Base-by-base conservation (phyloP, 2,329 filamentous ascomycete genomes). In the Monilinia laxa region DNA sequence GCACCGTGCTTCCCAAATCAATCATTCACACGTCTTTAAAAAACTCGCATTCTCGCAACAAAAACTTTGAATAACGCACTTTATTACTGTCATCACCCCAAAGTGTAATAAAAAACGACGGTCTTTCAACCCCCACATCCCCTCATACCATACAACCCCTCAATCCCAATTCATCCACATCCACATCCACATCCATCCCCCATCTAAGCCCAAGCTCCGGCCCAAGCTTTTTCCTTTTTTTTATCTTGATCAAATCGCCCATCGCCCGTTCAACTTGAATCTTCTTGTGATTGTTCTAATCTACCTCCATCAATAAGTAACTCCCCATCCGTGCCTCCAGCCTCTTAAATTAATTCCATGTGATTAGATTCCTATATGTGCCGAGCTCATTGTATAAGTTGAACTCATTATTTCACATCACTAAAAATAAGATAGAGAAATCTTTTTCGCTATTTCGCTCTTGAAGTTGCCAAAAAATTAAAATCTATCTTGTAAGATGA, bases 281-380 rank as follows among this genome's bases (percentile, higher is more conserved):
- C 47, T 52, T 53, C 47, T 62, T 31, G 20, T 52, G 20, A 23
- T 38, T 25, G 11, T 59, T 69, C 68, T 70, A n/a, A 40, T 70
- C 71, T 71, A 75, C 73, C 72, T 73, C 71, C 72, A 68, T 69
- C 70, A 68, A 69, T 73, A 69, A 68, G 69, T 68, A 71, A 72
- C 67, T 70, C 65, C 68, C 71, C 68, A 72, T 71, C 31, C 42
- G 54, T 63, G 40, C 42, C 49, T 65, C 62, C 35, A 65, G 62
- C 62, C 62, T 42, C 53, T 56, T 65, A 25, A 38, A 38, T 3
- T 18, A 55, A 23, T 57, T 75, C 71, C 70, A 68, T 74, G 69
- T 73, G 70, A 56, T 67, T 55, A 69, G 68, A 63, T 67, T 68
- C 54, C 68, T 68, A 70, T 56, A 60, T 58, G 55, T 58, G 35